phyloP scores from a whole-genome alignment of 306 rosid species.

The Casuarina equisetifolia region DNA sequence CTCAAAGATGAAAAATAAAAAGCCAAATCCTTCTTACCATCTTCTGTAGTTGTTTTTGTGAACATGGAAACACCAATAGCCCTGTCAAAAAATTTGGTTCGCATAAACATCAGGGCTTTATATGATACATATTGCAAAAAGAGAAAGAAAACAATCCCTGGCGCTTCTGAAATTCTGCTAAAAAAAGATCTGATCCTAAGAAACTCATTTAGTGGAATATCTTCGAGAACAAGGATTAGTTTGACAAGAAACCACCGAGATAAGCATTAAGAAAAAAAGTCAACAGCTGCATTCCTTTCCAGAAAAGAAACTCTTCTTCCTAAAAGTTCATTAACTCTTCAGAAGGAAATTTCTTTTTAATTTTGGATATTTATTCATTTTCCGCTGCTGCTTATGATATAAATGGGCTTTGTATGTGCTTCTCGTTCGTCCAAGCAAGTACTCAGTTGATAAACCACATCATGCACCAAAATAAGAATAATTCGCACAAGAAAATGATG shows the following conservation, averaged over 20 bases:
- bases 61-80: slow-evolving; percentile 21
- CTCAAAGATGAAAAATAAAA: slow-evolving; percentile 4
- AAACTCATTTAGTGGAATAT: not conserved
- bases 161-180: not conserved
- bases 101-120: slow-evolving; percentile 20
- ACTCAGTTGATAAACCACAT: not conserved
- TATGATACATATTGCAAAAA: not conserved
- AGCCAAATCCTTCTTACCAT: slow-evolving; percentile 39
- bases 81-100: slow-evolving; percentile 36
- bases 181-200: not conserved
- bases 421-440: not conserved
- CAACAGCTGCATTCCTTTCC: not conserved
- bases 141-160: not conserved
- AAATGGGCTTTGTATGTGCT: not conserved
- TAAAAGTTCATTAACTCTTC: not conserved
- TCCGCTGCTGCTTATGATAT: not conserved
- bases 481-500: no score
- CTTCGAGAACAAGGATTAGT: not conserved
- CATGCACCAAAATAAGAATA: not conserved
- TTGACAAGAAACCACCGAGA: not conserved
- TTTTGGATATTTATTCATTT: not conserved
- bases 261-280: slow-evolving; percentile 1
- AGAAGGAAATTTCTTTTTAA: not conserved
- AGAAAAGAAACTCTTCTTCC: not conserved
- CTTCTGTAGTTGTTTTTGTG: slow-evolving; percentile 24